Base-by-base conservation (phyloP, 176 grass and related monocot species). In the Melocanna baccifera region DNA sequence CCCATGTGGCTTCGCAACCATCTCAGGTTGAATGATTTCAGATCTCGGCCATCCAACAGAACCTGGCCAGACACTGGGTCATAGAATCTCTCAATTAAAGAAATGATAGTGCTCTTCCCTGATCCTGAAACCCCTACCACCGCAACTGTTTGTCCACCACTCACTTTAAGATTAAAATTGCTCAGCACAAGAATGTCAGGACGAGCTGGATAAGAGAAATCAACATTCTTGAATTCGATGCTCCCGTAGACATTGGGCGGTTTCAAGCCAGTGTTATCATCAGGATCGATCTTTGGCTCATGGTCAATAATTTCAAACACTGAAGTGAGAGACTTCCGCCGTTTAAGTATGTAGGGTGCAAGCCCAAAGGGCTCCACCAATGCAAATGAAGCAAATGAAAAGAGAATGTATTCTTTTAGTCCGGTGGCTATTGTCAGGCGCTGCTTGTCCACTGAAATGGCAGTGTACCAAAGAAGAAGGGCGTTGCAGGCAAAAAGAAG, bases 1-100 rank as follows among this genome's bases (percentile, higher is more conserved):
- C 97, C 97, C 97, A 96, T 94, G 81, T 99, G 97, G 69, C 91
- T 96, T 83, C 97, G 91, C 84, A 99, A 43, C 97, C 97, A 99
- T 89, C 93, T 90, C 62, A 99, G 74, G 75, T 99, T 99, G 82
- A 96, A 99, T 72, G 81, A 90, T 56, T 96, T 96, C 75, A 99
- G 78, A 91, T 99, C 97, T 73, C 97, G 89, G 32, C 97, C 97
- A 92, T 99, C 97, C 77, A 99, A 85, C 79, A 99, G 81, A 92
- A 99, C 90, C 89, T 99, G 97, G 19, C 97, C 97, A 87, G 93
- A 86, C 67, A 90, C 67, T 64, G 97, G 91, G 50, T 96, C 97
- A 82, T 99, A 99, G 82, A 99, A 99, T 88, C 97, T 90, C 81
- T 96, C 90, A 0, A 99, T 96, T 77, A 99, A 92, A 77, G 97